These are phyloP conservation scores for Cladorrhinum sp. DNA, from an alignment of 2,329 filamentous ascomycete genomes.

Conservation along the genomic window DNA sequence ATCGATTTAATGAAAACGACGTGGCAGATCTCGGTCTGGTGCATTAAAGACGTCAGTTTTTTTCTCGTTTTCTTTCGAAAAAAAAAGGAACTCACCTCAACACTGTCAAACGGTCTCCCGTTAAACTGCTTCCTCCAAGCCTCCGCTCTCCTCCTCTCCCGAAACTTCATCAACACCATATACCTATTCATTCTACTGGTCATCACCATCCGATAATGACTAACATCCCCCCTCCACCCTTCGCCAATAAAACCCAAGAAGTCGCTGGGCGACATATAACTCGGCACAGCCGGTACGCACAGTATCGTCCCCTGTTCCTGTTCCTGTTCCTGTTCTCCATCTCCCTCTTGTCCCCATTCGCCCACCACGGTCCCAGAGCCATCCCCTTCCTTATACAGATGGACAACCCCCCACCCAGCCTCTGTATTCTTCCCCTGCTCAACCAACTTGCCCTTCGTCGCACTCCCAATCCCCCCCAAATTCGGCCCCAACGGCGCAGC, in stretches of 20 bases:
- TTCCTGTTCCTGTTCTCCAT: slow-evolving; percentile 27
- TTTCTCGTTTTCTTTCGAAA: not conserved
- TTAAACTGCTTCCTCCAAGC: slow-evolving; percentile 86
- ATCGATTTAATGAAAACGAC: slow-evolving; percentile 93
- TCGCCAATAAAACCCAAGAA: slow-evolving; percentile 91
- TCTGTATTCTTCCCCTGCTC: slow-evolving; percentile 71
- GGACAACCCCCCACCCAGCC: slow-evolving; percentile 87
- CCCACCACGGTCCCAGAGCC: not conserved
- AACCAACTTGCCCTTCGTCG: slow-evolving; percentile 78
- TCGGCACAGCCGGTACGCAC: slow-evolving; percentile 91
- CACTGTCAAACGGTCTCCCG: slow-evolving; percentile 86
- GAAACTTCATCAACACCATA: slow-evolving; percentile 93
- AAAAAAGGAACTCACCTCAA: slow-evolving; percentile 43
- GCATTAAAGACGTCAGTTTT: slow-evolving; percentile 12
- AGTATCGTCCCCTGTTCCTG: slow-evolving; percentile 64
- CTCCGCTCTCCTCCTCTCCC: slow-evolving; percentile 68
- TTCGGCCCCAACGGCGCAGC: slow-evolving; percentile 48
- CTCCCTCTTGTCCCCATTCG: slow-evolving; percentile 21
- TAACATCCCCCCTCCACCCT: slow-evolving; percentile 79
- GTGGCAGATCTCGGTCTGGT: slow-evolving; percentile 88
- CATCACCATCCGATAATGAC: slow-evolving; percentile 91
- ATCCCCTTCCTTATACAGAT: slow-evolving; percentile 79
- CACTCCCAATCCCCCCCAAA: slow-evolving; percentile 60
- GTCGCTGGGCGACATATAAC: slow-evolving; percentile 86
- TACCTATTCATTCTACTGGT: slow-evolving; percentile 87